Conservation (phyloP, 768 basidiomycete species). For the Amanita subjunquillea region DNA sequence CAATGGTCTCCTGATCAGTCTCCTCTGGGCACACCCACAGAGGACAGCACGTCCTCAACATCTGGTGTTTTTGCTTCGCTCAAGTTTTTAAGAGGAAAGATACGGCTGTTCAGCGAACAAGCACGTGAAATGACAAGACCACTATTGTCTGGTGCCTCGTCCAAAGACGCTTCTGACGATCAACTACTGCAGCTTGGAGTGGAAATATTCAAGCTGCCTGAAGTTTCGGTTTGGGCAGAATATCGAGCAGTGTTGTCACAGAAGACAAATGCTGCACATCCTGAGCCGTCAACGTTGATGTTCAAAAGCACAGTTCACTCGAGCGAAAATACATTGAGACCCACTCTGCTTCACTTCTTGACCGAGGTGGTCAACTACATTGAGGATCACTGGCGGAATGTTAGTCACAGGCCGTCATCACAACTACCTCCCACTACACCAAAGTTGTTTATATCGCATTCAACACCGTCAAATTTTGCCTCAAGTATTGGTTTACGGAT, state of each 20-base stretch:
- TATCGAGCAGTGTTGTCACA: conserved; percentile 52
- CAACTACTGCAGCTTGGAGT: conserved; percentile 40
- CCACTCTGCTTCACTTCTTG: conserved; percentile 78
- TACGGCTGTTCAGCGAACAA: conserved; percentile 54
- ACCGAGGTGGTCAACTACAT: conserved; percentile 63
- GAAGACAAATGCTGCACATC: conserved; percentile 20
- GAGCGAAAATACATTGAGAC: conserved; percentile 76
- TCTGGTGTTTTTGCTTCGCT: conserved; percentile 58
- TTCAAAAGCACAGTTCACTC: conserved; percentile 87
- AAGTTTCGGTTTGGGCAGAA: conserved; percentile 75
- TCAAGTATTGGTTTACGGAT: conserved; percentile 47
- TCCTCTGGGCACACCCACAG: conserved; percentile 8
- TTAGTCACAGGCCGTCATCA: conserved; percentile 21
- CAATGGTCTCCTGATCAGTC: conserved; percentile 17
- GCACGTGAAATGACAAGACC: conserved; percentile 27
- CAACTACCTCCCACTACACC: conserved; percentile 8
- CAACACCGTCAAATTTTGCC: conserved; percentile 9
- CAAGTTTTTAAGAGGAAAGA: conserved; percentile 77
- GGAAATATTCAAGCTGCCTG: conserved; percentile 66
- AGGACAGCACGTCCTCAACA: conserved; percentile 25
- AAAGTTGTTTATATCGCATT: conserved; percentile 7
- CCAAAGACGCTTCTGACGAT: conserved; percentile 38
- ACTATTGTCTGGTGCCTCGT: conserved; percentile 19
- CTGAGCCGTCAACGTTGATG: conserved; percentile 52
- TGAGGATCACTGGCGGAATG: conserved; percentile 58